Percentiles rank a stretch among this genome's conserved stretches.
These are phyloP conservation scores for Casuarina cunninghamiana DNA, from an alignment of 306 rosid genomes.

Conservation along the genomic window DNA sequence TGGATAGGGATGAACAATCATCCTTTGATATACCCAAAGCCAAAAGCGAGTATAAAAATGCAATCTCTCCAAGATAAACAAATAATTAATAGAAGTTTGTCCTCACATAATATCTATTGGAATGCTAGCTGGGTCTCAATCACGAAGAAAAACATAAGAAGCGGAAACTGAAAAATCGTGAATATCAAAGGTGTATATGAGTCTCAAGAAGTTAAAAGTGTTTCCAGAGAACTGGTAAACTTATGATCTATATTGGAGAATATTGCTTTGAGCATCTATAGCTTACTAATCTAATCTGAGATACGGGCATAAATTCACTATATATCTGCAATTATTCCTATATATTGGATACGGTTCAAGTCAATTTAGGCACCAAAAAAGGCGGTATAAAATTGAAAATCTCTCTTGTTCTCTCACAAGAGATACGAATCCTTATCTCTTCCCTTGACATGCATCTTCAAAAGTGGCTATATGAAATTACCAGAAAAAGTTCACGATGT, in stretches of 20 bases:
- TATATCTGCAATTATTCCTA: constrained; percentile 38
- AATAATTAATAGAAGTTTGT: constrained; percentile 21
- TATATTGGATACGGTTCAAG: constrained; percentile 37
- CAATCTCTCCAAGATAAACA: constrained; percentile 21
- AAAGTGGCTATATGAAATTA: constrained; percentile 46
- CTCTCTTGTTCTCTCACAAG: constrained; percentile 31
- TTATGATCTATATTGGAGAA: constrained; percentile 19
- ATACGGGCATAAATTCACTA: constrained; percentile 41
- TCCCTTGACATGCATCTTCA: constrained; percentile 45
- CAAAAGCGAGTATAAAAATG: constrained; percentile 35
- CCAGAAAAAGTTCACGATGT: constrained; percentile 32
- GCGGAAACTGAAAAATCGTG: not conserved
- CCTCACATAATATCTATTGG: constrained; percentile 15
- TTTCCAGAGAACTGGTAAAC: constrained; percentile 8
- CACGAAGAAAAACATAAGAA: not conserved
- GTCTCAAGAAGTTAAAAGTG: constrained; percentile 13
- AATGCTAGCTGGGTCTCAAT: constrained; percentile 17
- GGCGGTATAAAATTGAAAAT: constrained; percentile 11
- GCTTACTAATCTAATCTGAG: constrained; percentile 21
- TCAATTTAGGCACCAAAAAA: constrained; percentile 35
- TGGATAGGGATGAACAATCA: constrained; percentile 35
- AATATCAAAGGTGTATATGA: not conserved
- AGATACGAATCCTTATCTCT: constrained; percentile 27
- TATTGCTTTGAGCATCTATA: constrained; percentile 31
- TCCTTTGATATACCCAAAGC: constrained; percentile 48